Base-by-base conservation (phyloP, 352 stramenopile genomes). In the Globisporangium barbulae region DNA sequence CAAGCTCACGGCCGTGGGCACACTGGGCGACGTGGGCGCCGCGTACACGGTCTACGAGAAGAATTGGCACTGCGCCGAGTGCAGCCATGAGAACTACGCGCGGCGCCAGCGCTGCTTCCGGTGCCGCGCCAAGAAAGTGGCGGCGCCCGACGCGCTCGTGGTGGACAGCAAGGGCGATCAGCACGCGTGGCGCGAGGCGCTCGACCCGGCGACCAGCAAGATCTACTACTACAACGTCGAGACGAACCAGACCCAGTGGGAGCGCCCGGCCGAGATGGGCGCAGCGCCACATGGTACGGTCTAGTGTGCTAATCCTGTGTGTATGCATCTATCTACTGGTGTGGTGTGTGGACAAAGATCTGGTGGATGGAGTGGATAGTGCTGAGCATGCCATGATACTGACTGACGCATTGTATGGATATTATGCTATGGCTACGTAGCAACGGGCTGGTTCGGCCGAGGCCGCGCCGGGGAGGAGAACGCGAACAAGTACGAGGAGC, bases 141-240 rank as follows among this genome's bases (percentile, higher is more conserved):
- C 64, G 58, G 72, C 72, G 2, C 75, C 83, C 0, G 72, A 91
- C 59, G 83, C 82, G 47, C 70, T 89, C 35, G 76, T 91, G 33
- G 74, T 78, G 31, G 71, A 79, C 61, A 89, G 70, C 53, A 65
- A 74, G 33, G 79, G 72, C 22, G 74, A 81, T 58, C 52, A 70
- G 37, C 81, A 92, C 70, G 21, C 76, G 60, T 98, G 93, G 93
- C 83, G 87, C 50, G 93, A 98, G 65, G 91, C 91, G 45, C 76
- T 98, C 63, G 93, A 98, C 66, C 83, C 88, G 6, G 66, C 72
- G n/a, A 91, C 79, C 28, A 83, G 93, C 58, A 91, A 97, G 69
- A 90, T 98, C 30, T 98, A 98, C 76, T 98, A 98, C 79, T 97
- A 96, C 72, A 97, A 98, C 71, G 81, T 74, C 21, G 62, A 90